Evolutionary conservation across 176 grass and related monocot genomes (phyloP).

Genomic region (Hordeum vulgare): DNA sequence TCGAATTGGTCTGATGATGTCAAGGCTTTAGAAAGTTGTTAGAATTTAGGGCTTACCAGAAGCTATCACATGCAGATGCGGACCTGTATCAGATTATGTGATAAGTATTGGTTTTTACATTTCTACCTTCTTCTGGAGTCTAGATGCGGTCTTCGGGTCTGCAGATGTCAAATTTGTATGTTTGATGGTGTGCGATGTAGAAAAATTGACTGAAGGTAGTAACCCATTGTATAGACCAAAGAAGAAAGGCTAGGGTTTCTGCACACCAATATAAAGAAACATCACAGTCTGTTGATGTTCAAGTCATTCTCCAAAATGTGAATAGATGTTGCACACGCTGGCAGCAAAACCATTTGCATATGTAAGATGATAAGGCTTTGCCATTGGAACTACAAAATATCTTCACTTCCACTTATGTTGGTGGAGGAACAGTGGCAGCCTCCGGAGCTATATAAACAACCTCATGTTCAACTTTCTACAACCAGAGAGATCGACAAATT

Average conservation of each 20-base stretch:
- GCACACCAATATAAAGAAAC: background rate
- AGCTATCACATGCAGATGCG: background rate
- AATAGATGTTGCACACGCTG: constrained; percentile 33
- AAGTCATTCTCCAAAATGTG: constrained; percentile 38
- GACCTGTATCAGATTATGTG: constrained; percentile 3
- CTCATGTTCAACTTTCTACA: constrained; percentile 11
- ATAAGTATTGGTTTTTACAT: background rate
- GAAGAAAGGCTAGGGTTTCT: constrained; percentile 9
- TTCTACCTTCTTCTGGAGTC: background rate
- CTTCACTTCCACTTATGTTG: constrained; percentile 23
- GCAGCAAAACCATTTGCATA: constrained; percentile 31
- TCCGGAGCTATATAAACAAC: constrained; percentile 56
- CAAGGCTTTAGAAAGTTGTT: constrained; percentile 4
- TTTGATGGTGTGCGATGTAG: background rate
- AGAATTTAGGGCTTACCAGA: background rate
- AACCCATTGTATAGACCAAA: constrained; percentile 4
- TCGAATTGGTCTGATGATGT: background rate
- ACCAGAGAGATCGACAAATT: background rate
- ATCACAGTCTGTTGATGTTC: constrained; percentile 29
- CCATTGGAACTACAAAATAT: constrained; percentile 32
- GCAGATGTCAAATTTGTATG: background rate
- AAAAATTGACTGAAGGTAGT: background rate
- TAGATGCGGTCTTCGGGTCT: background rate
- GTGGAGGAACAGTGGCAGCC: constrained; percentile 23
- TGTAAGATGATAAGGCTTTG: constrained; percentile 21